phyloP scores from a whole-genome alignment of 352 stramenopile species.

The Pythium phragmiticola region DNA sequence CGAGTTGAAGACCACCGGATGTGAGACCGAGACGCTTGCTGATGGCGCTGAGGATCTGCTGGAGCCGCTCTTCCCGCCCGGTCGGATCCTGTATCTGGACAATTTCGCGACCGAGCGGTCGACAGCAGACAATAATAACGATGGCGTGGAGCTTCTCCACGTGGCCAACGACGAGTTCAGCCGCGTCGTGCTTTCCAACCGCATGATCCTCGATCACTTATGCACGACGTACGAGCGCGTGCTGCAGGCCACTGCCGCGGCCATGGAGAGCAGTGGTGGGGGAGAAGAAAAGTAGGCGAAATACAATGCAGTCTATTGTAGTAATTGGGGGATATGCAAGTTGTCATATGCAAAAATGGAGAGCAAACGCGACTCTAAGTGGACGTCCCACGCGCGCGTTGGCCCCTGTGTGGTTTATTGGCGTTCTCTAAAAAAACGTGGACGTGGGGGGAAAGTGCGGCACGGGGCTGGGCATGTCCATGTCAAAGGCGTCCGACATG shows the following conservation, averaged over 20 bases:
- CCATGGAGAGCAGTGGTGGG: constrained; percentile 1
- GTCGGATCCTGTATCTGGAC: constrained; percentile 71
- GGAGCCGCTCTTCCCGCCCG: constrained; percentile 65
- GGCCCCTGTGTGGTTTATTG: neutral
- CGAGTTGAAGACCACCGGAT: neutral
- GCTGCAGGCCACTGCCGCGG: constrained; percentile 27
- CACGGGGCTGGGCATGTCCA: constrained; percentile 19
- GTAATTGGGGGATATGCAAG: constrained; percentile 6
- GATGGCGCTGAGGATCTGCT: constrained; percentile 30
- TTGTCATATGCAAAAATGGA: neutral
- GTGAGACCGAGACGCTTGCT: neutral
- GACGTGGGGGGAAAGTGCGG: constrained; percentile 25
- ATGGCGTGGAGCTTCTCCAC: constrained; percentile 58
- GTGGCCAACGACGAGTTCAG: constrained; percentile 68
- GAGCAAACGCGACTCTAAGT: neutral
- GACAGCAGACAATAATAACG: neutral
- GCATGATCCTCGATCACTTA: constrained; percentile 85
- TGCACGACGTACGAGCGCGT: constrained; percentile 80
- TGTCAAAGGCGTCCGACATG: constrained; percentile 21
- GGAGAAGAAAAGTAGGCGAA: neutral
- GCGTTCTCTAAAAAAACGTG: constrained; percentile 15
- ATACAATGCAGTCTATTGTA: constrained; percentile 16
- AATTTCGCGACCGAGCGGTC: constrained; percentile 13
- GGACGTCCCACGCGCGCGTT: neutral
- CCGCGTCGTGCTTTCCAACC: constrained; percentile 73